Evolutionary conservation across 257 asterid genomes (phyloP), one percentile per base, ranked within the genome.

Genomic region (Jacaranda copaia): DNA sequence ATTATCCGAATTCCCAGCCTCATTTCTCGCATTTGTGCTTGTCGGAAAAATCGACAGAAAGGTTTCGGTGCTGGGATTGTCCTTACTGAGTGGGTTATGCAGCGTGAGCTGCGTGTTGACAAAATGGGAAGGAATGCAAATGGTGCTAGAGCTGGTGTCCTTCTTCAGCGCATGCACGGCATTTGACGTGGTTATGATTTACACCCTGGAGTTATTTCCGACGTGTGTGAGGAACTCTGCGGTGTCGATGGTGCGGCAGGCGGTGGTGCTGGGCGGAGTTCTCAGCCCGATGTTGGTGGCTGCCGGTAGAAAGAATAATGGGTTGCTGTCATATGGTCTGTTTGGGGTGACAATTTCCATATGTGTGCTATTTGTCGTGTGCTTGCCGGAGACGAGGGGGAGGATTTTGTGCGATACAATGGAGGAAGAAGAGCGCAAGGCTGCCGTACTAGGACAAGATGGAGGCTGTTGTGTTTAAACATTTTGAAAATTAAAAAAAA

Each of bases 151-250:
- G 35, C 49, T 91, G 62, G 38, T 89, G 11, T 87, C 96, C 0
- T 93, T 91, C 36, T 86, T 81, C 71, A 32, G 89, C 62, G 92
- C 91, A 0, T 86, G 89, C 65, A 80, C 93, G 3, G 88, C 87
- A 0, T 88, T 83, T 40, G 83, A 85, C 38, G 80, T 90, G 11
- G 74, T 85, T 0, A 4, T 87, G 81, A 85, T 91, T 0, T 90
- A 84, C 84, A 79, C 90, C 2, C 9, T 93, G n/a, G 97, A 93
- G 77, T 39, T 93, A 60, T 93, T 91, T 38, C 97, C 97, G 0
- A 93, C 97, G 5, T 81, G 89, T 25, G 91, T 91, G 19, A 77
- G 98, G 79, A 93, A 90, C 79, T 93, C 92, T 0, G 96, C 96
- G 0, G 71, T 90, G 78, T 85, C 98, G 13, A 83, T 91, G 87